Conservation (phyloP, 164 flowering plant species). For the Protea cynaroides region DNA sequence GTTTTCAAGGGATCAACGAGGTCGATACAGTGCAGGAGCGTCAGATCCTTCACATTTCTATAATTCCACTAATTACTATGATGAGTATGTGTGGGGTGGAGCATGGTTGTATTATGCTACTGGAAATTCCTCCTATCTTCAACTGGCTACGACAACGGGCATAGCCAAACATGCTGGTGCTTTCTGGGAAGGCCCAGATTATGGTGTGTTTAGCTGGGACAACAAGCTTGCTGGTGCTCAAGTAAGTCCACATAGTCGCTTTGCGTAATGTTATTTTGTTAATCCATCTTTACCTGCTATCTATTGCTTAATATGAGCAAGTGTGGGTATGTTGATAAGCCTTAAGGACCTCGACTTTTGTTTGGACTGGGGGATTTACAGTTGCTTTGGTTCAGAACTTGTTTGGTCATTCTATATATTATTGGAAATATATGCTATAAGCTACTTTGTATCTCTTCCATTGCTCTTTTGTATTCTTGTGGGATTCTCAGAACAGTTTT, state of each 20-base stretch:
- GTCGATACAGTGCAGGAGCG: conserved; percentile 66
- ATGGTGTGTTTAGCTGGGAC: conserved; percentile 95
- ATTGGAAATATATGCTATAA: too few species aligned
- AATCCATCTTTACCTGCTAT: background rate
- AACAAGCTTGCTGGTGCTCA: conserved; percentile 95
- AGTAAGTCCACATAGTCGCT: conserved; percentile 31
- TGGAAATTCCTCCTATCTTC: conserved; percentile 72
- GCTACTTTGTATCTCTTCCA: too few species aligned
- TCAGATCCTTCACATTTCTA: conserved; percentile 62
- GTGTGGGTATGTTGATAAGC: background rate
- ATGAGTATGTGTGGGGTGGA: conserved; percentile 93
- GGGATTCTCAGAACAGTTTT: too few species aligned
- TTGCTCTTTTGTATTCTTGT: too few species aligned
- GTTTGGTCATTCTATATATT: too few species aligned
- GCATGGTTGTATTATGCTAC: conserved; percentile 97
- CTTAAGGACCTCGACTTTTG: background rate
- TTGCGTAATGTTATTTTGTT: background rate
- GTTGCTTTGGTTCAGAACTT: too few species aligned
- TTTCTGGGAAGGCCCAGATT: conserved; percentile 84
- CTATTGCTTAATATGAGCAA: background rate
- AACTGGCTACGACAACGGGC: conserved; percentile 60
- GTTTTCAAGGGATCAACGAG: conserved; percentile 74
- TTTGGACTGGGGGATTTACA: background rate
- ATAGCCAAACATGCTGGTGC: conserved; percentile 96
- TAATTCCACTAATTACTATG: conserved; percentile 84